Evolutionary conservation across 305 asterid genomes (phyloP).

Genomic region (Fraxinus xanthoxyloides): DNA sequence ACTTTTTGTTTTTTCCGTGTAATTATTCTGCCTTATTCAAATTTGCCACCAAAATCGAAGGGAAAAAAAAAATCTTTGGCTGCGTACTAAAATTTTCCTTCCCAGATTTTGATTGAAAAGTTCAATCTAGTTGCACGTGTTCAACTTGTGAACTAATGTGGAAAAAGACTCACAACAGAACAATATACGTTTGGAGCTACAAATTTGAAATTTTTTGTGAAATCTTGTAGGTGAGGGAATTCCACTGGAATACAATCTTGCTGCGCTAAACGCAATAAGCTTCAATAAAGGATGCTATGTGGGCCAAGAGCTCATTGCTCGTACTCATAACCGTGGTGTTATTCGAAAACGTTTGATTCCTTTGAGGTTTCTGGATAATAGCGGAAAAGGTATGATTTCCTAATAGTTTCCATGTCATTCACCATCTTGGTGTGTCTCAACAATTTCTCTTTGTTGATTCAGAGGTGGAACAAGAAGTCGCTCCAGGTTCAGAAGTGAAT

Average conservation of each 20-base stretch:
- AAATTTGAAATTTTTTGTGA: neutral
- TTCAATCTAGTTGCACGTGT: neutral
- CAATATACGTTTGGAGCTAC: neutral
- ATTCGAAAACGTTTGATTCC: slow-evolving; percentile 81
- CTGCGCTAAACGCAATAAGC: slow-evolving; percentile 79
- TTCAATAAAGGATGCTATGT: slow-evolving; percentile 90
- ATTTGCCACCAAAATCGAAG: neutral
- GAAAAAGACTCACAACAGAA: neutral
- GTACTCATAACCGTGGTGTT: slow-evolving; percentile 84
- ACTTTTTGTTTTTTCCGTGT: neutral
- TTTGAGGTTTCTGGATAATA: slow-evolving; percentile 46
- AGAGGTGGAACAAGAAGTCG: slow-evolving; percentile 61
- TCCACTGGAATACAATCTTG: slow-evolving; percentile 83
- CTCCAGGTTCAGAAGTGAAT: slow-evolving; percentile 63
- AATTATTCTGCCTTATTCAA: neutral
- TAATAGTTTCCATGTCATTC: neutral
- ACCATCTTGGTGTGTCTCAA: neutral
- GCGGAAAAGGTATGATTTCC: slow-evolving; percentile 48
- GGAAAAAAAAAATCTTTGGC: neutral
- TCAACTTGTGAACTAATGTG: neutral
- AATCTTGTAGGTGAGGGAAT: slow-evolving; percentile 66
- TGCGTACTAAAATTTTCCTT: neutral
- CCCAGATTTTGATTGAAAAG: neutral
- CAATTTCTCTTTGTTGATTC: slow-evolving; percentile 2
- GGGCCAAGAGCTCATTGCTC: slow-evolving; percentile 91